Conservation (phyloP, 2,329 filamentous ascomycete species). For the Colletotrichum sojae region DNA sequence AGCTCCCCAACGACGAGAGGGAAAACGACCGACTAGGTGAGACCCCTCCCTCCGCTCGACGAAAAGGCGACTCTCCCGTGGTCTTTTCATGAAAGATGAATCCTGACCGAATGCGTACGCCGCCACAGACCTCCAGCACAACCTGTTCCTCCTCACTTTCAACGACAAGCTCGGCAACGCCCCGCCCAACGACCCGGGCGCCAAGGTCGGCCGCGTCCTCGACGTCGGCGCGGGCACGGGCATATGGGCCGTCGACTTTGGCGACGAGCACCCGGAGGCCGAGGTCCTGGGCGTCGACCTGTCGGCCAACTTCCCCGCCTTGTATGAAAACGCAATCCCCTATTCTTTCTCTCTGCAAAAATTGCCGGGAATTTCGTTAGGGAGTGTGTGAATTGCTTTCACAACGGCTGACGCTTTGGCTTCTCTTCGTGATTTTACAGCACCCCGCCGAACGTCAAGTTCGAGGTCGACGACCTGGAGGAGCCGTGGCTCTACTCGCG, state of each 20-base stretch:
- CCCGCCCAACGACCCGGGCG: slow-evolving; percentile 44
- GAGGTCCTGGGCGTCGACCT: slow-evolving; percentile 57
- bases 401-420: no score
- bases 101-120: no score
- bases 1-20: slow-evolving; percentile 20
- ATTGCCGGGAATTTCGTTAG: no score
- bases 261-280: slow-evolving; percentile 29
- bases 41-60: no score
- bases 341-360: no score
- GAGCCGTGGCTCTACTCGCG: slow-evolving; percentile 49
- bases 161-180: slow-evolving; percentile 47
- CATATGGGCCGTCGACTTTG: slow-evolving; percentile 61
- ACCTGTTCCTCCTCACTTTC: slow-evolving; percentile 51
- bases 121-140: slow-evolving; percentile 52
- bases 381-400: no score
- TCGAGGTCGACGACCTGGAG: slow-evolving; percentile 56
- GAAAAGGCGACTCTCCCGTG: no score
- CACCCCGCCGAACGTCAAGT: slow-evolving; percentile 60
- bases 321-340: slow-evolving; percentile 41
- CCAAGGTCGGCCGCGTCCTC: slow-evolving; percentile 49
- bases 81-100: no score
- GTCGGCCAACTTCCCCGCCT: slow-evolving; percentile 55
- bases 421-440: not conserved
- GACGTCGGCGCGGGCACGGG: slow-evolving; percentile 65
- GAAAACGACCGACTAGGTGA: slow-evolving; percentile 29